Evolutionary conservation across 1,139 yeast genomes (phyloP).

Genomic region (Debaryomyces psychrophilus): DNA sequence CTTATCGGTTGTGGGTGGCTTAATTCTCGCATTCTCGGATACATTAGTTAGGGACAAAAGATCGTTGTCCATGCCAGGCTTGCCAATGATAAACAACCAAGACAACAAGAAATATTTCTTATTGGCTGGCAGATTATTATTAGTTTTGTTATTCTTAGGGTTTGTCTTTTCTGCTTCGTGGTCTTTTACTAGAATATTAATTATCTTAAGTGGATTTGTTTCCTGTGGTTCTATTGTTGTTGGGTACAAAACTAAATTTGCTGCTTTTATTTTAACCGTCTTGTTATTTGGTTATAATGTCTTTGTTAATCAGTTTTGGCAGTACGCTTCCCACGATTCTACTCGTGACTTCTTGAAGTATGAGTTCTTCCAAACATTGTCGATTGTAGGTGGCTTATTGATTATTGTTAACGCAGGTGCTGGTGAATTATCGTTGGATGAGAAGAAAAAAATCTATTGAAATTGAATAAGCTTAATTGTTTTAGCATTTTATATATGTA

Average conservation of each 20-base stretch:
- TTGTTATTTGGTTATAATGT: constrained; percentile 77
- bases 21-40: constrained; percentile 85
- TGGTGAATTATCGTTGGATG: constrained; percentile 91
- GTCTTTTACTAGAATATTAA: constrained; percentile 66
- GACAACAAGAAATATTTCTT: constrained; percentile 85
- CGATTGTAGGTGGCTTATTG: constrained; percentile 92
- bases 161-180: constrained; percentile 80
- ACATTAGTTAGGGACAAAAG: constrained; percentile 82
- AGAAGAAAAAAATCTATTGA: constrained; percentile 85
- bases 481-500: constrained; percentile 3
- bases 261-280: constrained; percentile 78
- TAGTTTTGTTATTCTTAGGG: constrained; percentile 83
- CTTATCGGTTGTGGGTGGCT: constrained; percentile 90
- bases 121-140: constrained; percentile 85
- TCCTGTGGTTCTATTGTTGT: constrained; percentile 82
- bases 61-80: constrained; percentile 77
- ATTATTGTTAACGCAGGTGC: constrained; percentile 96
- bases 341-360: constrained; percentile 89
- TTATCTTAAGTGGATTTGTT: constrained; percentile 70
- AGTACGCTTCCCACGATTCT: constrained; percentile 66
- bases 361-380: constrained; percentile 92
- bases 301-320: constrained; percentile 89
- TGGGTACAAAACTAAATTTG: constrained; percentile 91
- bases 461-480: not conserved
- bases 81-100: constrained; percentile 83